Evolutionary conservation across 176 grass and related monocot genomes (phyloP).

Genomic region (Pontederia crassipes): DNA sequence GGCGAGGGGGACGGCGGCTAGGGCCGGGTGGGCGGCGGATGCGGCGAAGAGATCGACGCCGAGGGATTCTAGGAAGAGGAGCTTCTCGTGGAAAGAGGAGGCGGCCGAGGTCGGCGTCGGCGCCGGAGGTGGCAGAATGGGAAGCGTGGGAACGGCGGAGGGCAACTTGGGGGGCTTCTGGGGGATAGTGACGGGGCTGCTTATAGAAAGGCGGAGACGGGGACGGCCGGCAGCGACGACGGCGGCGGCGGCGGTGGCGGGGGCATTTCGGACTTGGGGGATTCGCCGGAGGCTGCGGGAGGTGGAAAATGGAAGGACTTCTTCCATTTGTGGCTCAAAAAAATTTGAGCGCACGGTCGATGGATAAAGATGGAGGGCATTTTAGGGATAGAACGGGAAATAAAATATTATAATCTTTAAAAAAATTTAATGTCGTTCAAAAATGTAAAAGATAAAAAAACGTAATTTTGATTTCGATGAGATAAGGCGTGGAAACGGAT

Average conservation of each 20-base stretch:
- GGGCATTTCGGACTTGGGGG: background rate
- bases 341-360: no score
- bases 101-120: constrained; percentile 10
- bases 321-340: constrained; percentile 28
- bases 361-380: no score
- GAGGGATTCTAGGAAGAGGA: constrained; percentile 24
- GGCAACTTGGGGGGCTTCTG: constrained; percentile 30
- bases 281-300: no score
- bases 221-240: background rate
- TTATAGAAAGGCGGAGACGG: background rate
- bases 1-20: constrained; percentile 19
- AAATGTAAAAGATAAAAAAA: no score
- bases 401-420: no score
- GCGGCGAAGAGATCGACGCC: constrained; percentile 19
- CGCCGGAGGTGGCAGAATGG: constrained; percentile 3
- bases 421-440: no score
- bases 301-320: constrained; percentile 20
- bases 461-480: no score
- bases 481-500: no score
- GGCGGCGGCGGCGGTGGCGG: background rate
- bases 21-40: constrained; percentile 24
- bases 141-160: constrained; percentile 12
- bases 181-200: constrained; percentile 3
- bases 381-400: no score
- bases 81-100: constrained; percentile 19